Conservation (phyloP, 257 asterid genomes). For the Datura wrightii region DNA sequence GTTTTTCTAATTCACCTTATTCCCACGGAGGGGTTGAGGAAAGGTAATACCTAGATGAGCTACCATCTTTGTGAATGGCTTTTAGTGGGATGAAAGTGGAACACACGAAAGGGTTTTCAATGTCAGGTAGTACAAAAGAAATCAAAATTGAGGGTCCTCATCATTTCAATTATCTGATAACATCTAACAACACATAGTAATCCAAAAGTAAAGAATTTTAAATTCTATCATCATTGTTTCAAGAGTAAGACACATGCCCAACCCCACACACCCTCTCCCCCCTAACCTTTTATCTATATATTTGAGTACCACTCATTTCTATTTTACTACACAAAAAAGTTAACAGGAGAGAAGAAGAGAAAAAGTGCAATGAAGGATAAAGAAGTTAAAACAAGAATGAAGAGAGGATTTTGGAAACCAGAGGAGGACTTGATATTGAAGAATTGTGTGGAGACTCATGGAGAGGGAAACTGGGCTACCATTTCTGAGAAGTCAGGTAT, state of each 20-base stretch:
- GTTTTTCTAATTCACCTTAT: not conserved
- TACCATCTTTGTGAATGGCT: slow-evolving; percentile 21
- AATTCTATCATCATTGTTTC: slow-evolving; percentile 29
- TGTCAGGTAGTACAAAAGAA: slow-evolving; percentile 28
- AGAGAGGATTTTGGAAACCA: slow-evolving; percentile 71
- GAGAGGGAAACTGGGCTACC: slow-evolving; percentile 67
- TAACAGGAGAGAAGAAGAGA: not conserved
- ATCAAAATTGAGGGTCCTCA: slow-evolving; percentile 24
- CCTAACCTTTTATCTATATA: not conserved
- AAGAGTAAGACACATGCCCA: slow-evolving; percentile 6
- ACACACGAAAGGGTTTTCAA: slow-evolving; percentile 13
- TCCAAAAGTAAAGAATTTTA: slow-evolving; percentile 29
- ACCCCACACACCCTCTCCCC: not conserved
- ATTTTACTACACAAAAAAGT: not conserved
- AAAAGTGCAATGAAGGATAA: slow-evolving; percentile 43
- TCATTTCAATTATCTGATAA: not conserved
- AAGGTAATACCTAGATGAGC: slow-evolving; percentile 11
- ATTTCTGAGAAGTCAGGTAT: slow-evolving; percentile 61
- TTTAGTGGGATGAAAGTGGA: slow-evolving; percentile 32
- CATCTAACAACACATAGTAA: slow-evolving; percentile 6
- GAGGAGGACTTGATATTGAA: slow-evolving; percentile 64
- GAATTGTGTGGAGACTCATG: slow-evolving; percentile 60
- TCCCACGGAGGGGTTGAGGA: slow-evolving; percentile 13
- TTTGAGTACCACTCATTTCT: not conserved
- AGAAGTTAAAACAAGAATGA: slow-evolving; percentile 45